Percentiles rank a stretch among this genome's conserved stretches.
These are phyloP conservation scores for Backusella westeae DNA, from an alignment of 192 early-diverging fungal genomes.

Conservation along the genomic window DNA sequence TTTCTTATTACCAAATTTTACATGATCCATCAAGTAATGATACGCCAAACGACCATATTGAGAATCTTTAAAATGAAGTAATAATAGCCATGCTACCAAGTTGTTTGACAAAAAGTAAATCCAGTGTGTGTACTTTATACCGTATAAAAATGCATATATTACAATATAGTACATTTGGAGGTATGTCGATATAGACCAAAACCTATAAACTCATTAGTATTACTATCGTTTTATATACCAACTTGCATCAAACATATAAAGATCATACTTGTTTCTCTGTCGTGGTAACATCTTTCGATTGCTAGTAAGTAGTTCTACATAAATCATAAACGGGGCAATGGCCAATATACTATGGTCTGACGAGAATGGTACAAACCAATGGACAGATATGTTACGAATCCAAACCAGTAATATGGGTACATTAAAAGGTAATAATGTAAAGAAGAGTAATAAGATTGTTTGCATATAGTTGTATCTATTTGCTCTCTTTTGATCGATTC, in stretches of 20 bases:
- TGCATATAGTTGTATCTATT: slow-evolving; percentile 64
- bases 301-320: slow-evolving; percentile 51
- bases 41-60: slow-evolving; percentile 22
- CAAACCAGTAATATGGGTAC: slow-evolving; percentile 76
- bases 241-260: slow-evolving; percentile 40
- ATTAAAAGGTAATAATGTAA: slow-evolving; percentile 71
- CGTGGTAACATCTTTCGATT: slow-evolving; percentile 52
- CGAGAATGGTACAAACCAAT: slow-evolving; percentile 80
- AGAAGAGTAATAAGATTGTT: slow-evolving; percentile 66
- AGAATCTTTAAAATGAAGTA: slow-evolving; percentile 35
- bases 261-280: slow-evolving; percentile 50
- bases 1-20: slow-evolving; percentile 31
- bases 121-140: slow-evolving; percentile 59
- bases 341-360: slow-evolving; percentile 67
- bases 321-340: slow-evolving; percentile 59
- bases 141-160: slow-evolving; percentile 50
- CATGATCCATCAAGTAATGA: slow-evolving; percentile 29
- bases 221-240: slow-evolving; percentile 36
- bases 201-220: slow-evolving; percentile 33
- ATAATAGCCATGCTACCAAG: slow-evolving; percentile 35
- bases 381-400: slow-evolving; percentile 75
- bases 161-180: slow-evolving; percentile 41
- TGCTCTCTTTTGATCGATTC: slow-evolving; percentile 34
- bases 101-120: slow-evolving; percentile 53
- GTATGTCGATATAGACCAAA: slow-evolving; percentile 33